Percentiles rank a stretch among this genome's conserved stretches.
phyloP scores from a whole-genome alignment of 2,329 filamentous ascomycete species.

The Aspergillus pseudonomiae region DNA sequence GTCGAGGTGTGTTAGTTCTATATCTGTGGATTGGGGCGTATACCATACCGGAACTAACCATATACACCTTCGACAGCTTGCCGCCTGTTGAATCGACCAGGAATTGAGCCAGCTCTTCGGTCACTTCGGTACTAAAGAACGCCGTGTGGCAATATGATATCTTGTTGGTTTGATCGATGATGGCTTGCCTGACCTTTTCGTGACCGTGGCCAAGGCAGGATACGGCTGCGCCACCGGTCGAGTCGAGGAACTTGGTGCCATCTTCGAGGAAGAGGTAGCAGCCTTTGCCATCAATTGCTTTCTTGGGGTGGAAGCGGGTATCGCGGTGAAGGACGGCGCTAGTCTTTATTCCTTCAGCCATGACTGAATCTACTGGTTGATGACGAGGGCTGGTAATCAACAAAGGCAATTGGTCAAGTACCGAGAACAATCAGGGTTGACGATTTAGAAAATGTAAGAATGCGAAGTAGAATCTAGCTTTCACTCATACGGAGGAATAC shows the following conservation, averaged over 20 bases:
- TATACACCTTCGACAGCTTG: conserved; percentile 58
- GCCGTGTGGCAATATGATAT: conserved; percentile 63
- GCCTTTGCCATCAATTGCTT: conserved; percentile 53
- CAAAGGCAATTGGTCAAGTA: neutral
- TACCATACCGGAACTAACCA: conserved; percentile 59
- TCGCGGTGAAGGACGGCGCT: conserved; percentile 57
- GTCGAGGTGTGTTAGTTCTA: neutral
- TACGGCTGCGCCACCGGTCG: conserved; percentile 73
- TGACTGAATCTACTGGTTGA: neutral
- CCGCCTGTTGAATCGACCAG: conserved; percentile 56
- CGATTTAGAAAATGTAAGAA: neutral
- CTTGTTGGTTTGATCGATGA: conserved; percentile 61
- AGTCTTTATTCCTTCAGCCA: neutral
- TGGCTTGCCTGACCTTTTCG: conserved; percentile 61
- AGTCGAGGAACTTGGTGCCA: conserved; percentile 69
- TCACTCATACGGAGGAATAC: neutral
- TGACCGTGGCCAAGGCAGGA: conserved; percentile 71
- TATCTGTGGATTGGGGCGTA: neutral
- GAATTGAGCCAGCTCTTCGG: conserved; percentile 56
- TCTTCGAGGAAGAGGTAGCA: conserved; percentile 56
- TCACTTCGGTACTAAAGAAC: conserved; percentile 59
- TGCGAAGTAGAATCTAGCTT: neutral
- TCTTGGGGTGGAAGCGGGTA: conserved; percentile 50
- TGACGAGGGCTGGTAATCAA: neutral
- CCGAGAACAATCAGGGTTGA: neutral